Evolutionary conservation across 257 asterid species (phyloP).

Genomic region (Nicotiana noctiflora): DNA sequence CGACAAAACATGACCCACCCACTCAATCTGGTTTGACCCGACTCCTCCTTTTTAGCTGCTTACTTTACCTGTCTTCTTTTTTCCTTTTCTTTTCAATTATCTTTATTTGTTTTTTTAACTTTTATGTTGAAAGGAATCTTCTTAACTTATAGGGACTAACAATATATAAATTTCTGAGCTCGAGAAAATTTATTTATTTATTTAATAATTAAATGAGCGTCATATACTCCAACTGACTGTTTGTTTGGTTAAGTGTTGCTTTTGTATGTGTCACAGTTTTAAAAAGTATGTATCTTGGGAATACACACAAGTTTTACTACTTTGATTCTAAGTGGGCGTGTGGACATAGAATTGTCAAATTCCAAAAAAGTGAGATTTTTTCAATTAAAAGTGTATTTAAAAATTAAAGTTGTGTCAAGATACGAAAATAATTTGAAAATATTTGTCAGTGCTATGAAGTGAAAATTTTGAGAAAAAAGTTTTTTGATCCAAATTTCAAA

Average conservation of each 20-base stretch:
- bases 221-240: neutral
- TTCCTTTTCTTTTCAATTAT: neutral
- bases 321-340: too few relatives aligned
- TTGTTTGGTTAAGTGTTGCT: neutral
- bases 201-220: neutral
- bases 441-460: too few relatives aligned
- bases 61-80: neutral
- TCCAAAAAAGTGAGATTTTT: too few relatives aligned
- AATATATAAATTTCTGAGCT: neutral
- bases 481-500: too few relatives aligned
- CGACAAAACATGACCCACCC: slow-evolving; percentile 1
- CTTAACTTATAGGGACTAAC: neutral
- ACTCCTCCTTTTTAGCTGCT: neutral
- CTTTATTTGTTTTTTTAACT: neutral
- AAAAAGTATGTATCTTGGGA: neutral
- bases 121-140: slow-evolving; percentile 1
- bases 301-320: neutral
- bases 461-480: too few relatives aligned
- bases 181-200: neutral
- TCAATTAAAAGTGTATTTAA: too few relatives aligned
- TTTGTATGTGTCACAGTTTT: rapidly evolving
- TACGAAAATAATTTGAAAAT: too few relatives aligned
- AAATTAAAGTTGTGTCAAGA: too few relatives aligned
- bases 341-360: too few relatives aligned
- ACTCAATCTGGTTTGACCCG: slow-evolving; percentile 1